Conservation (phyloP, 164 flowering plant species). For the Aristolochia contorta region DNA sequence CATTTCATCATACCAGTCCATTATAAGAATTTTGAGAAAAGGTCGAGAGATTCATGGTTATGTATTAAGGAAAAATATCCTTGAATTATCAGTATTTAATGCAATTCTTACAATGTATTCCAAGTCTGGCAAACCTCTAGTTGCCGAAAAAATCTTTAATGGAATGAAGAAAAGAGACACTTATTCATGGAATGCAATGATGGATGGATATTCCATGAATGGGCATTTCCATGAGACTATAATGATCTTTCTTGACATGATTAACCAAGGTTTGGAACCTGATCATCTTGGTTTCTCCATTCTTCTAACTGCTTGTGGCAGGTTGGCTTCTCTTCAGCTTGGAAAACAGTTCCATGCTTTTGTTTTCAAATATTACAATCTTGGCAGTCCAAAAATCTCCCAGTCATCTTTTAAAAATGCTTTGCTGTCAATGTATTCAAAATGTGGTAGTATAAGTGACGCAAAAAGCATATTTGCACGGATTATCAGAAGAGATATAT, state of each 20-base stretch:
- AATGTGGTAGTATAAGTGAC: constrained; percentile 28
- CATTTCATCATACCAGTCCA: constrained; percentile 9
- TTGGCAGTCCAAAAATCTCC: not conserved
- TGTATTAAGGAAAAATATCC: constrained; percentile 13
- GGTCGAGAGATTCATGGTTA: constrained; percentile 25
- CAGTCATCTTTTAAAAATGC: constrained; percentile 20
- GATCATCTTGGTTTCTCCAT: constrained; percentile 25
- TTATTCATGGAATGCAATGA: constrained; percentile 30
- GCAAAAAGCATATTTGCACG: constrained; percentile 16
- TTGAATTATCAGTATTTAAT: constrained; percentile 10
- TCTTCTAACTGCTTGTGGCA: constrained; percentile 24
- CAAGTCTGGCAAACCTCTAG: constrained; percentile 10
- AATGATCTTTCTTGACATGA: constrained; percentile 12
- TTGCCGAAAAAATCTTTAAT: constrained; percentile 21
- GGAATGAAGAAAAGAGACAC: constrained; percentile 17
- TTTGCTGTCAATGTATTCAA: constrained; percentile 27
- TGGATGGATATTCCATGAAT: constrained; percentile 29
- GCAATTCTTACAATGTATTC: constrained; percentile 26
- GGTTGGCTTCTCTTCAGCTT: constrained; percentile 16
- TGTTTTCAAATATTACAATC: constrained; percentile 8
- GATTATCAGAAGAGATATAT: constrained; percentile 21
- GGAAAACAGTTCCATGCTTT: constrained; percentile 25
- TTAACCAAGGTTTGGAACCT: constrained; percentile 1
- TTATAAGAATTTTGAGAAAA: constrained; percentile 4
- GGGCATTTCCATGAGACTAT: constrained; percentile 9